phyloP scores from a whole-genome alignment of 139 green algal genomes.

The Tetradesmus lagerheimii region DNA sequence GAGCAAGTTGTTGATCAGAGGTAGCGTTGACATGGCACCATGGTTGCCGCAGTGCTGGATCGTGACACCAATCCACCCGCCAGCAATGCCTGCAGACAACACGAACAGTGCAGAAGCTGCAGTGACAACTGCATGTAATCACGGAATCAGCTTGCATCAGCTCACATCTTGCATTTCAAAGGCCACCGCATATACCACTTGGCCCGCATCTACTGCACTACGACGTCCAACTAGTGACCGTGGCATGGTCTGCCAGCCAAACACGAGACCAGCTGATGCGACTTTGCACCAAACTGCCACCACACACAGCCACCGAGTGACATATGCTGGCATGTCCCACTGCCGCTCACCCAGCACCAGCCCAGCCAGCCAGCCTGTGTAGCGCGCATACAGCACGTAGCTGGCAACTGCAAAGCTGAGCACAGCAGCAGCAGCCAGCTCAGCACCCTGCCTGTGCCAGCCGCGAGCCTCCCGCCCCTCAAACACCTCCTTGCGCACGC shows the following conservation, averaged over 20 bases:
- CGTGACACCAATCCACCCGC: conserved; percentile 41
- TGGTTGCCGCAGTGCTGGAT: conserved; percentile 76
- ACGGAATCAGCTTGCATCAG: no score
- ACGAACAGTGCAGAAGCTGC: no score
- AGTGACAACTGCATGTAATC: no score
- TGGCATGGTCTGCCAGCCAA: no score
- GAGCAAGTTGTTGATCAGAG: conserved; percentile 77
- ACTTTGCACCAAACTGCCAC: no score
- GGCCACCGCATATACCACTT: no score
- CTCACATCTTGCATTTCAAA: no score
- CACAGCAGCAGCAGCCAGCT: conserved; percentile 72
- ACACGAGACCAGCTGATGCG: no score
- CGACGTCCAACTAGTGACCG: no score
- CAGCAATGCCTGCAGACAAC: conserved; percentile 27
- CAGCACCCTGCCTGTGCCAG: conserved; percentile 76
- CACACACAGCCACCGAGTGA: no score
- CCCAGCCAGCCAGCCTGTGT: conserved; percentile 71
- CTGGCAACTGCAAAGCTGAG: conserved; percentile 66
- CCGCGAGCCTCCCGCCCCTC: conserved; percentile 73
- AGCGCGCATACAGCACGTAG: conserved; percentile 70
- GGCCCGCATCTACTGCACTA: no score
- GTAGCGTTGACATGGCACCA: conserved; percentile 85
- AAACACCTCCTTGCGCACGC: conserved; percentile 85
- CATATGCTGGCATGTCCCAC: no score
- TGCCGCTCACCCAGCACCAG: conserved; percentile 63